Percentiles rank a stretch among this genome's conserved stretches.
Conservation (phyloP, 768 basidiomycete genomes). For the Mycena alexandri region DNA sequence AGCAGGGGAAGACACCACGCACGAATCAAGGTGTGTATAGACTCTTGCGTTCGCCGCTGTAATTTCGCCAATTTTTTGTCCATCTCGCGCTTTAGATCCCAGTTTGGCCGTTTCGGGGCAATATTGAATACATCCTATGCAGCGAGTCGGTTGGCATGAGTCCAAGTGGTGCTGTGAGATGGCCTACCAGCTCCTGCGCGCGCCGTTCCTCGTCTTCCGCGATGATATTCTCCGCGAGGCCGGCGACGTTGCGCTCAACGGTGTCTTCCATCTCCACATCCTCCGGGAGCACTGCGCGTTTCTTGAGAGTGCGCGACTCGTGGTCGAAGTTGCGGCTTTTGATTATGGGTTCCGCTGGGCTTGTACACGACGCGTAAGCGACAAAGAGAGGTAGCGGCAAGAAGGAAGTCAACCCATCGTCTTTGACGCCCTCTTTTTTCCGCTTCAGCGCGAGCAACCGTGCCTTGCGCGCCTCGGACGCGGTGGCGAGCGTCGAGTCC, state of each 20-base stretch:
- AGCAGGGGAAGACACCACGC: slow-evolving; percentile 48
- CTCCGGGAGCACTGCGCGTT: slow-evolving; percentile 62
- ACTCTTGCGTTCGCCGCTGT: slow-evolving; percentile 92
- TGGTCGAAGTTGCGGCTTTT: slow-evolving; percentile 92
- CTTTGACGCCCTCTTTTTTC: slow-evolving; percentile 70
- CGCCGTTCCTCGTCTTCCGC: slow-evolving; percentile 88
- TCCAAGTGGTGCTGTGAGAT: slow-evolving; percentile 1
- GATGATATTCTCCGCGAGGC: slow-evolving; percentile 87
- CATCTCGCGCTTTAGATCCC: slow-evolving; percentile 95
- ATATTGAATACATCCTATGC: slow-evolving; percentile 94
- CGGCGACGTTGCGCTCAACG: slow-evolving; percentile 87
- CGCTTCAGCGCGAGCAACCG: slow-evolving; percentile 83
- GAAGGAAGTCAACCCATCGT: slow-evolving; percentile 60
- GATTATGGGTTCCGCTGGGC: slow-evolving; percentile 61
- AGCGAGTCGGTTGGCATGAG: slow-evolving; percentile 13
- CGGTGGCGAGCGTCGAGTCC: slow-evolving; percentile 70
- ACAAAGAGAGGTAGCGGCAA: background rate
- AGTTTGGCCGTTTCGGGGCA: slow-evolving; percentile 95
- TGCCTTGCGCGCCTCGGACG: slow-evolving; percentile 84
- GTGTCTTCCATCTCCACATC: slow-evolving; percentile 80
- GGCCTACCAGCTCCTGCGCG: slow-evolving; percentile 86
- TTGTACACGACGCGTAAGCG: slow-evolving; percentile 28
- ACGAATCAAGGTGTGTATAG: slow-evolving; percentile 95
- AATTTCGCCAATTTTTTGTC: slow-evolving; percentile 90
- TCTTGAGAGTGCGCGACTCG: slow-evolving; percentile 82